Percentiles rank a stretch among this genome's conserved stretches.
Conservation (phyloP, 2,329 filamentous ascomycete species). For the Fusarium sp. region DNA sequence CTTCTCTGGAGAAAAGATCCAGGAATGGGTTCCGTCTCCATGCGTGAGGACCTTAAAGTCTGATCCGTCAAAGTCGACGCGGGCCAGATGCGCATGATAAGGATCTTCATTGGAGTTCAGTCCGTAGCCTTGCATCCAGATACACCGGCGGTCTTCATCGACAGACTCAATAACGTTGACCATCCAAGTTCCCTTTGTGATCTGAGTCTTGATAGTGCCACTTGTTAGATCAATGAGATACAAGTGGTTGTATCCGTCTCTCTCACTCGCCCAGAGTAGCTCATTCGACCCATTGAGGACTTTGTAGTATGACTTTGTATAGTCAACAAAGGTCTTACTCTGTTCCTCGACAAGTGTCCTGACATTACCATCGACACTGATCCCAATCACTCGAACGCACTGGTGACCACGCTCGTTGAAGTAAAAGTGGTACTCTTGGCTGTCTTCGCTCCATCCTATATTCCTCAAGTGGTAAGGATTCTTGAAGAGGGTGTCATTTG, state of each 20-base stretch:
- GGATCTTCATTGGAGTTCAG: slow-evolving; percentile 45
- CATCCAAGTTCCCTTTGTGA: slow-evolving; percentile 50
- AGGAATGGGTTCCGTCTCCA: slow-evolving; percentile 50
- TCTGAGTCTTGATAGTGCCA: slow-evolving; percentile 42
- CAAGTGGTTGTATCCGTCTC: slow-evolving; percentile 51
- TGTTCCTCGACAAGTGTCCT: slow-evolving; percentile 44
- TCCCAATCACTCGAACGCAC: slow-evolving; percentile 37
- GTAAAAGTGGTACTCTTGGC: slow-evolving; percentile 48
- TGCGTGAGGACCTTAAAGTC: slow-evolving; percentile 46
- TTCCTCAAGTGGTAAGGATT: slow-evolving; percentile 43
- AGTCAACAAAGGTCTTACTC: slow-evolving; percentile 49
- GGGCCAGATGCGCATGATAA: slow-evolving; percentile 47
- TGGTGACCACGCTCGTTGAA: slow-evolving; percentile 52
- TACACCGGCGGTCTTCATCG: slow-evolving; percentile 35
- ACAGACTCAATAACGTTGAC: slow-evolving; percentile 43
- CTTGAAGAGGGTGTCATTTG: slow-evolving; percentile 44
- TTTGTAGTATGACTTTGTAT: slow-evolving; percentile 38
- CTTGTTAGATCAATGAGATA: slow-evolving; percentile 44
- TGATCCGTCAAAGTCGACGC: slow-evolving; percentile 49
- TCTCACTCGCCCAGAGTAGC: slow-evolving; percentile 51
- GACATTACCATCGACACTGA: slow-evolving; percentile 34
- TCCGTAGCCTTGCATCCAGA: slow-evolving; percentile 46
- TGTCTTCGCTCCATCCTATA: slow-evolving; percentile 46
- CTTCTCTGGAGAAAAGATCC: slow-evolving; percentile 42
- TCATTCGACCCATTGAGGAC: slow-evolving; percentile 33